phyloP scores from a whole-genome alignment of 495 filamentous ascomycete genomes.

The Penicillium bovifimosum region DNA sequence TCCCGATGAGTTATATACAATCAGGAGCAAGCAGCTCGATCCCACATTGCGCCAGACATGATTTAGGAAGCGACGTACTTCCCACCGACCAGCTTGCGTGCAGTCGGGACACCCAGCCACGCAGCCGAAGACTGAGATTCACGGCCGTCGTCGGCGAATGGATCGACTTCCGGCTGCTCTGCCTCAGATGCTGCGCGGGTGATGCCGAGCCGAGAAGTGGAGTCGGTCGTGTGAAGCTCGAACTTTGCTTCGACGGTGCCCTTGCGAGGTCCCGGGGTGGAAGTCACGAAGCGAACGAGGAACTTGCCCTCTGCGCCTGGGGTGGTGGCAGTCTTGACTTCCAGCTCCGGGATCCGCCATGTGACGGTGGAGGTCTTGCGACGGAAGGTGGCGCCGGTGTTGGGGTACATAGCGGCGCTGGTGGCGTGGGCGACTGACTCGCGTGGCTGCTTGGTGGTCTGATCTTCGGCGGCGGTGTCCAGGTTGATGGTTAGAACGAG shows the following conservation, averaged over 20 bases:
- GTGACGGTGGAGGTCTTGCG: slow-evolving; percentile 82
- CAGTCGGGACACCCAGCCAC: slow-evolving; percentile 70
- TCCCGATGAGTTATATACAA: slow-evolving; percentile 10
- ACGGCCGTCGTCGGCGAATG: slow-evolving; percentile 60
- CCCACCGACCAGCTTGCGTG: slow-evolving; percentile 70
- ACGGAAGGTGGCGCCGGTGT: slow-evolving; percentile 59
- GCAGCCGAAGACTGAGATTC: slow-evolving; percentile 34
- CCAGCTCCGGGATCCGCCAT: slow-evolving; percentile 85
- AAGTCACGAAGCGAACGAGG: slow-evolving; percentile 70
- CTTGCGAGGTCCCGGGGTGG: slow-evolving; percentile 68
- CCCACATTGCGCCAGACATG: not conserved
- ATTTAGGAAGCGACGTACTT: slow-evolving; percentile 55
- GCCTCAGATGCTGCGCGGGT: slow-evolving; percentile 27
- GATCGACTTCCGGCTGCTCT: slow-evolving; percentile 46
- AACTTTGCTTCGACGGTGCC: slow-evolving; percentile 77
- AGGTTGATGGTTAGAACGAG: slow-evolving; percentile 75
- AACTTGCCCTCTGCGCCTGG: slow-evolving; percentile 55
- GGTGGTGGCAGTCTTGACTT: slow-evolving; percentile 36
- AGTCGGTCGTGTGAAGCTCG: slow-evolving; percentile 57
- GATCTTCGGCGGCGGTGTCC: slow-evolving; percentile 48
- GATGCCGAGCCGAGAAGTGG: slow-evolving; percentile 59
- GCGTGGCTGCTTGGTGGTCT: slow-evolving; percentile 38
- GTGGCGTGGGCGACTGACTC: slow-evolving; percentile 40
- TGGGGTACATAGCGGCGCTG: slow-evolving; percentile 43
- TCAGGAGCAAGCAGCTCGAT: not conserved